Conservation (phyloP, 305 asterid species). For the Fraxinus angustifolia region DNA sequence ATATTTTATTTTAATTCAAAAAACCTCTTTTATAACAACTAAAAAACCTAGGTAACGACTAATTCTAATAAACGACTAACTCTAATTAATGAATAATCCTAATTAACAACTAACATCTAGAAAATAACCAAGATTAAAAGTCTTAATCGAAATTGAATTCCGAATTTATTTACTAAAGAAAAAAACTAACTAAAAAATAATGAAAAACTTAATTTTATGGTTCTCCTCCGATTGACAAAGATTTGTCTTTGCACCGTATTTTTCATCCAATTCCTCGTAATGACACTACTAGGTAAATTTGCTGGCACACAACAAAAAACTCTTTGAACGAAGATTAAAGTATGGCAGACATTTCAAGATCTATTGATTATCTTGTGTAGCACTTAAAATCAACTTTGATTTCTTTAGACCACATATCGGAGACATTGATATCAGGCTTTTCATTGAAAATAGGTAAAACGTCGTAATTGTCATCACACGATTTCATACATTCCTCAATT, state of each 20-base stretch:
- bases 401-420: background rate
- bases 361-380: no score
- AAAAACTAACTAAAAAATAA: background rate
- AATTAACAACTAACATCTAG: background rate
- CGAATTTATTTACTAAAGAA: background rate
- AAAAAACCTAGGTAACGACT: background rate
- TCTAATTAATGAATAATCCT: background rate
- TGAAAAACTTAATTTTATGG: background rate
- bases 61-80: background rate
- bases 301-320: background rate
- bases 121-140: background rate
- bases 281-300: background rate
- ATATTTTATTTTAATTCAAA: no score
- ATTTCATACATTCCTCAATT: background rate
- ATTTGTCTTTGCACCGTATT: background rate
- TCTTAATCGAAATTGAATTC: background rate
- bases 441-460: background rate
- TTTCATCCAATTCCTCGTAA: background rate
- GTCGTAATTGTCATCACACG: background rate
- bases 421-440: background rate
- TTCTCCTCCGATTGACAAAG: background rate
- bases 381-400: background rate
- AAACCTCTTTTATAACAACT: background rate
- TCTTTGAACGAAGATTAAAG: background rate
- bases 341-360: background rate